These are phyloP conservation scores for Sanguinoderma infundibulare DNA, from an alignment of 1,284 basidiomycete genomes.

Conservation along the genomic window DNA sequence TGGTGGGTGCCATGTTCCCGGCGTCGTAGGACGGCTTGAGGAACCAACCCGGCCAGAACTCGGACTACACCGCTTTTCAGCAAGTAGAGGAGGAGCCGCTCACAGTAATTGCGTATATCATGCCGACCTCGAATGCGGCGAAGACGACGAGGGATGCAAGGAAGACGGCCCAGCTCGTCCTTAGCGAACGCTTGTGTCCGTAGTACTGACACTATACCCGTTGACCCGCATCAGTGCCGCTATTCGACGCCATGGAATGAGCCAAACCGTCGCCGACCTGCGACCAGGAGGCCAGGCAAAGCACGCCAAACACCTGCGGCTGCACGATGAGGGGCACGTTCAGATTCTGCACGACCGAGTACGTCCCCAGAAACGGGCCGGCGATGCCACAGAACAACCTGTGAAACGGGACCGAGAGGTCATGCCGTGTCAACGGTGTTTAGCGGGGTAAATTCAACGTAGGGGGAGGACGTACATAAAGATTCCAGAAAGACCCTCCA, in stretches of 20 bases:
- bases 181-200: conserved; percentile 42
- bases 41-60: too few species aligned
- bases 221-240: background rate
- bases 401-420: background rate
- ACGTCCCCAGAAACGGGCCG: conserved; percentile 69
- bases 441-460: too few species aligned
- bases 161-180: conserved; percentile 37
- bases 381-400: conserved; percentile 73
- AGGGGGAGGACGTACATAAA: conserved; percentile 62
- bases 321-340: conserved; percentile 80
- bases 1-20: conserved; percentile 51
- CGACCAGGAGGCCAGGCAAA: too few species aligned
- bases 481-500: conserved; percentile 73
- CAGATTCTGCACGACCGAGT: conserved; percentile 67
- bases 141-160: conserved; percentile 47
- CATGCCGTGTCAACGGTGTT: too few species aligned
- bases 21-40: conserved; percentile 47
- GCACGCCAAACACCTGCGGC: too few species aligned
- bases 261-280: too few species aligned
- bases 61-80: background rate
- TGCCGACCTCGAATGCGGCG: conserved; percentile 63
- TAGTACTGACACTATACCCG: conserved; percentile 66
- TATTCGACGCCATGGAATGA: too few species aligned
- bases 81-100: conserved; percentile 15
- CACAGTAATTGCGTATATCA: conserved; percentile 62